phyloP scores from a whole-genome alignment of 2,329 filamentous ascomycete genomes.

The Zarea fungicola region DNA sequence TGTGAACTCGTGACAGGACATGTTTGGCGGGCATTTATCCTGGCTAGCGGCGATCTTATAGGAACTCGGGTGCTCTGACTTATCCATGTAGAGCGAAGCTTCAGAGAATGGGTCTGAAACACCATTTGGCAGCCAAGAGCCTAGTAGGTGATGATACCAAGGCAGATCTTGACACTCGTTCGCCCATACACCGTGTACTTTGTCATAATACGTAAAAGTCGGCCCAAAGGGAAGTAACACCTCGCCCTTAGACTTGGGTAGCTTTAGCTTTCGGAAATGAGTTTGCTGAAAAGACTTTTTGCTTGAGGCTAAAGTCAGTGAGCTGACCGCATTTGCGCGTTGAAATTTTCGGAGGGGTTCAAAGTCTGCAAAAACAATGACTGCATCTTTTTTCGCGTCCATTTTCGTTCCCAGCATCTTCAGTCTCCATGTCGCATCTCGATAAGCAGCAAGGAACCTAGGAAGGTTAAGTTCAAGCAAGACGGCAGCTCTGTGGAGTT shows the following conservation, averaged over 20 bases:
- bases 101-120: constrained; percentile 16
- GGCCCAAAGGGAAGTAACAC: constrained; percentile 17
- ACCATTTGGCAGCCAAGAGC: constrained; percentile 20
- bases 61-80: constrained; percentile 39
- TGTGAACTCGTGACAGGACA: constrained; percentile 48
- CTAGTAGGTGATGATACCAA: constrained; percentile 17
- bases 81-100: constrained; percentile 14
- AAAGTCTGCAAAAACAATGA: neutral
- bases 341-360: neutral
- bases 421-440: constrained; percentile 2
- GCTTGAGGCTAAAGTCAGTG: constrained; percentile 19
- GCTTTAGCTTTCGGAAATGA: constrained; percentile 18
- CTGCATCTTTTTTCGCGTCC: neutral
- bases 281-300: constrained; percentile 24
- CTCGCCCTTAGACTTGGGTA: constrained; percentile 15
- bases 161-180: constrained; percentile 11
- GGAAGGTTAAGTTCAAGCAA: neutral
- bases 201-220: constrained; percentile 18
- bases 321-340: neutral
- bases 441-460: neutral
- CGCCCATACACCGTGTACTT: constrained; percentile 13
- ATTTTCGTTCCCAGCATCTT: neutral
- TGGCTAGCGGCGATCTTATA: constrained; percentile 49
- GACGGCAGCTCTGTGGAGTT: neutral
- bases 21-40: constrained; percentile 37